Conservation (phyloP, 306 rosid species). For the Cicer judaicum region DNA sequence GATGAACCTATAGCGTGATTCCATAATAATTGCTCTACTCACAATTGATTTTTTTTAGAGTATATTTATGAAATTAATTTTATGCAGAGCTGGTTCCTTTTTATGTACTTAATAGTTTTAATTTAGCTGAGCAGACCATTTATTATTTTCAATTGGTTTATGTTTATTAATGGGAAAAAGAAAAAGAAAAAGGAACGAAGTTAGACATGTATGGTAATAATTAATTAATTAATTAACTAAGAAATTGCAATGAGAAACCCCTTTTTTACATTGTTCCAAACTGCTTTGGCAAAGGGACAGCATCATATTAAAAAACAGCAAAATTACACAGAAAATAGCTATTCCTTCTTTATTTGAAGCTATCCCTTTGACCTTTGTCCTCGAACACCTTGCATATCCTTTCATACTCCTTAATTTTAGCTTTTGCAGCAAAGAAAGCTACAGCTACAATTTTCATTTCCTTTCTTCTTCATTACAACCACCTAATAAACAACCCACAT, state of each 20-base stretch:
- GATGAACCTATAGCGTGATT: too few species aligned
- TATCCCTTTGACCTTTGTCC: constrained; percentile 48
- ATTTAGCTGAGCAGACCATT: neutral
- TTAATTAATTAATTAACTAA: constrained; percentile 36
- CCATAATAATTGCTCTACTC: too few species aligned
- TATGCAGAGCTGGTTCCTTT: neutral
- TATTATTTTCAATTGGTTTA: neutral
- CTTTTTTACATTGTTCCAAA: constrained; percentile 57
- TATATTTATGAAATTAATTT: too few species aligned
- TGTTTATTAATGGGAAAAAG: neutral
- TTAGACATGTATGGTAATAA: neutral
- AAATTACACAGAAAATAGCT: constrained; percentile 32
- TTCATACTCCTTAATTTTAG: constrained; percentile 42
- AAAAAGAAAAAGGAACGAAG: neutral
- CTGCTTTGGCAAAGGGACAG: constrained; percentile 63
- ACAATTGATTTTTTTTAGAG: too few species aligned
- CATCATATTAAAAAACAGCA: constrained; percentile 15
- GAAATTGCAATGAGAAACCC: constrained; percentile 43
- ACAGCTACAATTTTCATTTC: constrained; percentile 48
- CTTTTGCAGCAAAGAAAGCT: constrained; percentile 41
- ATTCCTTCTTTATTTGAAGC: constrained; percentile 18
- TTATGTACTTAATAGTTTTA: neutral
- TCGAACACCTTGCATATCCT: constrained; percentile 45
- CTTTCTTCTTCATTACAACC: constrained; percentile 53
- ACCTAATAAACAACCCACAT: constrained; percentile 46